Percentiles rank a stretch among this genome's conserved stretches.
Evolutionary conservation across 768 basidiomycete species (phyloP).

Genomic region (Xerocomus spinulosus): DNA sequence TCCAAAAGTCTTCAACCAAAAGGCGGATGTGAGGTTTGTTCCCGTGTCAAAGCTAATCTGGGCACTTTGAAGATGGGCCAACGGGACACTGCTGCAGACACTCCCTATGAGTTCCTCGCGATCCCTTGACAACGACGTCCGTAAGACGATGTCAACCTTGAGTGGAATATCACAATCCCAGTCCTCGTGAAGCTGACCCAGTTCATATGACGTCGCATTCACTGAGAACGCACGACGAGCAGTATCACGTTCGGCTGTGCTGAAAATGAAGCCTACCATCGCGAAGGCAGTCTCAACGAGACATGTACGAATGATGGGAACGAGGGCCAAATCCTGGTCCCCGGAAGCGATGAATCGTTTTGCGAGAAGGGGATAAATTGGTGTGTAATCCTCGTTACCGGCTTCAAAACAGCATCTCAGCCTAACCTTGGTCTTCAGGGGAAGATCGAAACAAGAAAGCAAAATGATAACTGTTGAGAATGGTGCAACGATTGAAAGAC

Average conservation of each 20-base stretch:
- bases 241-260: conserved; percentile 8
- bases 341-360: conserved; percentile 10
- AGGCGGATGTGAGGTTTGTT: conserved; percentile 4
- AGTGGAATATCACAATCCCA: conserved; percentile 20
- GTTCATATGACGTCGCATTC: conserved; percentile 1
- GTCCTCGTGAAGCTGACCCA: conserved; percentile 9
- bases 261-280: conserved; percentile 16
- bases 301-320: conserved; percentile 11
- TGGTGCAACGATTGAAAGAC: conserved; percentile 4
- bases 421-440: conserved; percentile 11
- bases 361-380: conserved; percentile 13
- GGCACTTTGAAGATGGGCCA: conserved; percentile 9
- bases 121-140: conserved; percentile 6
- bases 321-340: background rate
- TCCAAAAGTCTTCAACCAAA: conserved; percentile 19
- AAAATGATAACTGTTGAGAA: conserved; percentile 5
- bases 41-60: conserved; percentile 7
- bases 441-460: conserved; percentile 5
- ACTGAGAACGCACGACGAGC: conserved; percentile 7
- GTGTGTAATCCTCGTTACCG: conserved; percentile 1
- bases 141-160: conserved; percentile 10
- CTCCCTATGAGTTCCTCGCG: conserved; percentile 9
- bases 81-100: conserved; percentile 12
- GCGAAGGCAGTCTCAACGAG: conserved; percentile 8
- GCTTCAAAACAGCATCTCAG: conserved; percentile 13